Conservation (phyloP, 257 asterid genomes). For the Fraxinus cuspidata region DNA sequence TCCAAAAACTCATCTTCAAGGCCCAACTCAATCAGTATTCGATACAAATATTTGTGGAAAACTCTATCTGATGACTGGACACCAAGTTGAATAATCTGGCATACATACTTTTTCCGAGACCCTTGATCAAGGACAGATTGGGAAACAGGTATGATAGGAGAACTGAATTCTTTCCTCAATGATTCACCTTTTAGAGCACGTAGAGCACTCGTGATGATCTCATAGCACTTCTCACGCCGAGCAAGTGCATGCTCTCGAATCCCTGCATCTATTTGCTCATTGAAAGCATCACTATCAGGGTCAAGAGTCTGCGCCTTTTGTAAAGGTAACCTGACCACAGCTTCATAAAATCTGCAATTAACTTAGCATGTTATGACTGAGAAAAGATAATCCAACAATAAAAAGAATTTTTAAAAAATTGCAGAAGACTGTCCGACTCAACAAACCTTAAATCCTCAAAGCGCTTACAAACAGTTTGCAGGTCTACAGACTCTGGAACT, state of each 20-base stretch:
- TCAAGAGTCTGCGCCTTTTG: slow-evolving; percentile 91
- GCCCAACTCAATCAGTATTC: slow-evolving; percentile 75
- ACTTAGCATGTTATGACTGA: slow-evolving; percentile 28
- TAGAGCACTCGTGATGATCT: slow-evolving; percentile 72
- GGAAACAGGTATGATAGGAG: slow-evolving; percentile 72
- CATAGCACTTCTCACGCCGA: slow-evolving; percentile 87
- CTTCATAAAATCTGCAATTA: slow-evolving; percentile 88
- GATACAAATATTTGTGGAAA: slow-evolving; percentile 82
- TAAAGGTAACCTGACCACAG: slow-evolving; percentile 87
- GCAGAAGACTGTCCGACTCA: slow-evolving; percentile 18
- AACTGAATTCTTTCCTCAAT: slow-evolving; percentile 70
- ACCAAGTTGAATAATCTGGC: slow-evolving; percentile 94
- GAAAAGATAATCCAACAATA: slow-evolving; percentile 6
- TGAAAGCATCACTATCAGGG: slow-evolving; percentile 87
- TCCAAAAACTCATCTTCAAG: slow-evolving; percentile 91
- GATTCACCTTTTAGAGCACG: slow-evolving; percentile 71
- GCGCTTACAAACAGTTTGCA: slow-evolving; percentile 85
- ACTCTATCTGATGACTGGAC: slow-evolving; percentile 87
- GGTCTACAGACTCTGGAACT: slow-evolving; percentile 89
- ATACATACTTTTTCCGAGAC: slow-evolving; percentile 71
- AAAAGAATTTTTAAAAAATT: slow-evolving; percentile 16
- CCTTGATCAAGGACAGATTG: slow-evolving; percentile 77
- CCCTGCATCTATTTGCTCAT: slow-evolving; percentile 77
- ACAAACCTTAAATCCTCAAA: slow-evolving; percentile 93
- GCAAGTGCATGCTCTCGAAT: slow-evolving; percentile 76